A percentile compares a stretch with the other conserved stretches of the same genome.
phyloP scores from a whole-genome alignment of 1,284 basidiomycete species.

The Leccinum griseonigrum region DNA sequence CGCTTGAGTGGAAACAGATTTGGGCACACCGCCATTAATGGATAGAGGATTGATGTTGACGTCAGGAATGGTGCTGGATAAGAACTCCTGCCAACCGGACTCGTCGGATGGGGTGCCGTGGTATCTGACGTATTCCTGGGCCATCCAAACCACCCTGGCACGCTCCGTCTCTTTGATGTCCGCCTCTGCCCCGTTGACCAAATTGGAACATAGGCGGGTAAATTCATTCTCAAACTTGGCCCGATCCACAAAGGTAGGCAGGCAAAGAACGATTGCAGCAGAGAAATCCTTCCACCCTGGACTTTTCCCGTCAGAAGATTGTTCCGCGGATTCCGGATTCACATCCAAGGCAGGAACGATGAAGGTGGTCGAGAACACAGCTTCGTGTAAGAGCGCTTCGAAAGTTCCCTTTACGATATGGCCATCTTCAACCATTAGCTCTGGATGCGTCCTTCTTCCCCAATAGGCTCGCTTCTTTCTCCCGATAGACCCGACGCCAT shows the following conservation, averaged over 20 bases:
- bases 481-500: constrained; percentile 30
- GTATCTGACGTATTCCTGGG: constrained; percentile 58
- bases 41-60: constrained; percentile 24
- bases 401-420: constrained; percentile 61
- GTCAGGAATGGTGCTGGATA: constrained; percentile 45
- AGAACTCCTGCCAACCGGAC: constrained; percentile 59
- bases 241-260: constrained; percentile 56
- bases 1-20: constrained; percentile 52
- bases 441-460: constrained; percentile 74
- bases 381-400: constrained; percentile 77
- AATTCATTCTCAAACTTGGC: constrained; percentile 68
- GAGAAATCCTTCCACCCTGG: constrained; percentile 61
- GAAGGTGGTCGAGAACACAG: constrained; percentile 75
- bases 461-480: constrained; percentile 72
- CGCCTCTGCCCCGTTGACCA: constrained; percentile 57
- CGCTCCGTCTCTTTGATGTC: constrained; percentile 39
- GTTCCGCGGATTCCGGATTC: constrained; percentile 4
- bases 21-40: constrained; percentile 36
- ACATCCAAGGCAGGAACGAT: constrained; percentile 14
- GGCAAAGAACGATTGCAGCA: constrained; percentile 52
- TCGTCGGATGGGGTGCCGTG: constrained; percentile 51
- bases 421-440: constrained; percentile 46
- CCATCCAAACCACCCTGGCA: constrained; percentile 58
- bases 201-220: constrained; percentile 58
- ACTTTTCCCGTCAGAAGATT: constrained; percentile 18